These are phyloP conservation scores for Exophiala lecanii-corni DNA, from an alignment of 2,329 filamentous ascomycete genomes.

Conservation along the genomic window DNA sequence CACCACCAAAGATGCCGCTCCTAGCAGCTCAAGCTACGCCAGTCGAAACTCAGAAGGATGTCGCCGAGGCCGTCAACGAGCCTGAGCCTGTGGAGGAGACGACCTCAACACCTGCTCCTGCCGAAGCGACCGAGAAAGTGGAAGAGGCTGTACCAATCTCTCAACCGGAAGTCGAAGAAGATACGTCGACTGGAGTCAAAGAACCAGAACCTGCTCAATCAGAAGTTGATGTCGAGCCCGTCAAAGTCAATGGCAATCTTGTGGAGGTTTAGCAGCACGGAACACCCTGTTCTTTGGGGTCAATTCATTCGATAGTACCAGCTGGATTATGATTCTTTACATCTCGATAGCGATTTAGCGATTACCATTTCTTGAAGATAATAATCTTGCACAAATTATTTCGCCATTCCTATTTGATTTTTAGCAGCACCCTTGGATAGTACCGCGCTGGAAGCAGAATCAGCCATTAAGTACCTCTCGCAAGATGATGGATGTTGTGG, in stretches of 20 bases:
- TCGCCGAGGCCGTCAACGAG: neutral
- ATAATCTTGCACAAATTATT: neutral
- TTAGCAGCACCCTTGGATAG: too few species aligned
- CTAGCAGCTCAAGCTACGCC: neutral
- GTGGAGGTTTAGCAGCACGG: neutral
- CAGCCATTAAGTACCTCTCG: too few species aligned
- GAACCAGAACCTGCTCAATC: neutral
- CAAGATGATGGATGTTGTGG: too few species aligned
- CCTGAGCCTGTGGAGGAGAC: neutral
- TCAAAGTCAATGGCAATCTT: neutral
- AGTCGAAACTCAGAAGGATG: neutral
- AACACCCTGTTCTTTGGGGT: neutral
- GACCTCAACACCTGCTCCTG: neutral
- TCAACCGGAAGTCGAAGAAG: neutral
- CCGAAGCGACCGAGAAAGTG: neutral
- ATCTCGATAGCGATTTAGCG: constrained; percentile 4
- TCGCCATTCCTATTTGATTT: too few species aligned
- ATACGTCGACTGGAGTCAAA: neutral
- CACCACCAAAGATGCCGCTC: constrained; percentile 5
- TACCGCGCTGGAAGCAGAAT: too few species aligned
- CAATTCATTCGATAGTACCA: constrained; percentile 1
- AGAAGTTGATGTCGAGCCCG: neutral
- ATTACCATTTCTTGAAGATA: constrained; percentile 1
- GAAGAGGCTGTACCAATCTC: too few species aligned
- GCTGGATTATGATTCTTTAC: neutral